A percentile compares a stretch with the other conserved stretches of the same genome.
Conservation (phyloP, 208 protist species). For the Leishmania mexicana region DNA sequence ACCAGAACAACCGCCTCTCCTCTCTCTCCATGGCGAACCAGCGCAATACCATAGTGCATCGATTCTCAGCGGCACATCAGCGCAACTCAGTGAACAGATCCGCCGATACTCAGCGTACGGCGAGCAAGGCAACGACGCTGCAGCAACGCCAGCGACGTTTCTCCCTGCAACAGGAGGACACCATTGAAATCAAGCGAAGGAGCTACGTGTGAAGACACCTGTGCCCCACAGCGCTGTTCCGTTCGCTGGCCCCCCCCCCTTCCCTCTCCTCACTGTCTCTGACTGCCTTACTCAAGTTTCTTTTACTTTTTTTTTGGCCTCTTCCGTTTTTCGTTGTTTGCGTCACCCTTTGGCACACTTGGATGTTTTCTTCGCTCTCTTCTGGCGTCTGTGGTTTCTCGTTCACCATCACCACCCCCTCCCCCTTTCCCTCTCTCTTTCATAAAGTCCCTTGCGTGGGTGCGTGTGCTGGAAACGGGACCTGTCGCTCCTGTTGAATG, state of each 20-base stretch:
- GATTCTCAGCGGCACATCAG: neutral
- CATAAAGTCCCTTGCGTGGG: neutral
- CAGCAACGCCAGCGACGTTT: conserved; percentile 3
- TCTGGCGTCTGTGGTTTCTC: neutral
- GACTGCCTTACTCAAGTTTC: neutral
- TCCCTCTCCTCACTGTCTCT: neutral
- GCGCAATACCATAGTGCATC: neutral
- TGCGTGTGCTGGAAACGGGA: neutral
- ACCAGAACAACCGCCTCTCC: neutral
- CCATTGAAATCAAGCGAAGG: conserved; percentile 5
- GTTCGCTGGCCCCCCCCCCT: neutral
- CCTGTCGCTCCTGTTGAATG: neutral
- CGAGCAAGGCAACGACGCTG: neutral
- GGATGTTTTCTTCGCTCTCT: neutral
- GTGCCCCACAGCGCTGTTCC: no score
- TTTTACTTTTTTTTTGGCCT: conserved; percentile 1
- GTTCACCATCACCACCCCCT: neutral
- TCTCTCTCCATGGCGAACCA: no score
- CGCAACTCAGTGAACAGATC: conserved; percentile 4
- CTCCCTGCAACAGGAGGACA: neutral
- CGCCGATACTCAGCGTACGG: neutral
- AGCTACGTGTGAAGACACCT: neutral
- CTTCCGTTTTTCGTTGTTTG: neutral
- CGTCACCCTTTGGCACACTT: neutral
- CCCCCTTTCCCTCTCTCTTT: no score